Evolutionary conservation across 257 asterid genomes (phyloP), one percentile per base, ranked within the genome.

Genomic region (Plantago major): DNA sequence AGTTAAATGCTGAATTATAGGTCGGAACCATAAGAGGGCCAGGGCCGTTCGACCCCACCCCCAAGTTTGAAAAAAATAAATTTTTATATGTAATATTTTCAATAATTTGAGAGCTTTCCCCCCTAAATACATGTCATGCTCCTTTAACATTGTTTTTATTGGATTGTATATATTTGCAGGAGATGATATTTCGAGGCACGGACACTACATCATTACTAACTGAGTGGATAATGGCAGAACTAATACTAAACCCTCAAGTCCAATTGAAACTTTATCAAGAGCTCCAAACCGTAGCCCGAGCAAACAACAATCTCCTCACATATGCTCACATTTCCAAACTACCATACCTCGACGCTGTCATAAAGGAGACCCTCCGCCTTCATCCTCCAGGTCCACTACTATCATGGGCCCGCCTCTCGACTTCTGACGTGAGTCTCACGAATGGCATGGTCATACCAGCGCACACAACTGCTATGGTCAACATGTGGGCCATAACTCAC

Each of bases 401-500:
- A 0, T 71, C 90, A 0, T 83, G 90, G 90, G 73, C 86, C 28
- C 75, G 82, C 5, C 68, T 83, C 11, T 78, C 84, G 3, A 80
- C 78, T 0, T 48, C 72, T 0, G 70, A 83, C 9, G 82, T 80
- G 22, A 67, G 19, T 11, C 84, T 83, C 42, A 69, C 65, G 71
- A 80, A 80, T 22, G 81, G 81, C 44, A 80, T 83, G 86, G 28
- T 83, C 0, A 66, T 82, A 13, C 86, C 86, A 0, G 61, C 71
- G 9, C 69, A 80, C 68, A 83, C 90, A 0, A 80, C 81, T 0
- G 82, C 86, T 2, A 83, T 83, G 86, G 77, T 83, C 43, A 83
- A 83, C 55, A 80, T 80, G 90, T 80, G 90, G 90, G 73, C 90
- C 6, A 83, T 83, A n/a, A 71, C 90, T 0, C 86, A 76, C 15